These are phyloP conservation scores for Fraxinus latifolia DNA, from an alignment of 305 asterid species.

Conservation along the genomic window DNA sequence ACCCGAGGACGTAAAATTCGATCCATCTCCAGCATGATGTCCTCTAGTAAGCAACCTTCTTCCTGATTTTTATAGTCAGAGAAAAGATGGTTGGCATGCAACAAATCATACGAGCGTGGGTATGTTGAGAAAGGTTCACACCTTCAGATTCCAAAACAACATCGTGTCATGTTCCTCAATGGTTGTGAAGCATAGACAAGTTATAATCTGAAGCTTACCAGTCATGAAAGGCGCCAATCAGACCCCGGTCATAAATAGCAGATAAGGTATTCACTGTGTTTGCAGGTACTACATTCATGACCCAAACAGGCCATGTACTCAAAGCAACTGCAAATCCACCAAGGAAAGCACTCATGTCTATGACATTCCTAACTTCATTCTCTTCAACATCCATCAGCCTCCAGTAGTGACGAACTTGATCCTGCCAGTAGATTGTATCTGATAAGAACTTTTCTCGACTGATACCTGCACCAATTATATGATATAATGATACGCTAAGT, in stretches of 20 bases:
- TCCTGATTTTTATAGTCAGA: constrained; percentile 49
- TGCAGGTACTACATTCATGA: constrained; percentile 71
- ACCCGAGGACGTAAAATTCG: constrained; percentile 85
- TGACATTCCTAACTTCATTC: constrained; percentile 64
- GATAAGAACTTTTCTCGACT: constrained; percentile 53
- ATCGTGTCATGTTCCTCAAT: not conserved
- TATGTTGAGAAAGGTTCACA: constrained; percentile 54
- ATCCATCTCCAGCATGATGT: constrained; percentile 86
- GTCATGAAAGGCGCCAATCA: constrained; percentile 71
- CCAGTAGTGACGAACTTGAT: constrained; percentile 90
- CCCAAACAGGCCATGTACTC: constrained; percentile 87
- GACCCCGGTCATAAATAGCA: constrained; percentile 72
- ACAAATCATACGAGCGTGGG: constrained; percentile 61
- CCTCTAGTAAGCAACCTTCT: constrained; percentile 79
- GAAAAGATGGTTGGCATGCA: constrained; percentile 74
- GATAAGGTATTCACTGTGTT: constrained; percentile 54
- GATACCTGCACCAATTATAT: constrained; percentile 46
- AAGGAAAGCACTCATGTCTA: constrained; percentile 90
- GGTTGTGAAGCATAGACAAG: not conserved
- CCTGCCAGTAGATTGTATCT: constrained; percentile 75
- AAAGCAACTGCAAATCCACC: constrained; percentile 88
- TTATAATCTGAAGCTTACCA: constrained; percentile 43
- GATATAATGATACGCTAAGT: not conserved
- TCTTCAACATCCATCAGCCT: constrained; percentile 73
- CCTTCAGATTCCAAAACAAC: constrained; percentile 32